Evolutionary conservation across 2,329 filamentous ascomycete species (phyloP).

Genomic region (Eurotiales sp.): DNA sequence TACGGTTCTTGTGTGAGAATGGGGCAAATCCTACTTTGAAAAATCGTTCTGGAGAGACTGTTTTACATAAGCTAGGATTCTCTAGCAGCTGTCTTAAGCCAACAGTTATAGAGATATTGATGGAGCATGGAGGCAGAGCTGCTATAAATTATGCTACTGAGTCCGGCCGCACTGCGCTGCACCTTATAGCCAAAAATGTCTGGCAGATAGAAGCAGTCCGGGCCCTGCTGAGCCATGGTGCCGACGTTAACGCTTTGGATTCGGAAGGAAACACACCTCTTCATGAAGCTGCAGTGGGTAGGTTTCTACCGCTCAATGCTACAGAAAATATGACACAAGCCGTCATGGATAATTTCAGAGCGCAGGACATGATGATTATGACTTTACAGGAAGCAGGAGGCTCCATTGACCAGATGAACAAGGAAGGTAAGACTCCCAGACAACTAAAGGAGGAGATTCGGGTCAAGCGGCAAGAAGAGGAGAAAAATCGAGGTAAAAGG

Average conservation of each 20-base stretch:
- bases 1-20: slow-evolving; percentile 18
- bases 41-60: not conserved
- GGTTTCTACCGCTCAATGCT: not conserved
- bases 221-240: slow-evolving; percentile 13
- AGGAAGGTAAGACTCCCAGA: not conserved
- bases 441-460: not conserved
- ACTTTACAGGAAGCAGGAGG: not conserved
- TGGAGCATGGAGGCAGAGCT: slow-evolving; percentile 15
- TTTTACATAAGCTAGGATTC: slow-evolving; percentile 18
- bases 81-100: slow-evolving; percentile 12
- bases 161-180: slow-evolving; percentile 21
- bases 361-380: not conserved
- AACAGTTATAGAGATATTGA: slow-evolving; percentile 20
- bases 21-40: slow-evolving; percentile 17
- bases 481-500: too few relatives aligned
- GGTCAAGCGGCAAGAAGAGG: not conserved
- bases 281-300: not conserved
- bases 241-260: slow-evolving; percentile 19
- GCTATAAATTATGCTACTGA: slow-evolving; percentile 18
- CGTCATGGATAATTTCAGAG: not conserved
- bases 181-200: slow-evolving; percentile 21
- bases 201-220: slow-evolving; percentile 16
- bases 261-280: not conserved
- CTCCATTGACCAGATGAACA: slow-evolving; percentile 3
- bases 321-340: not conserved